A percentile compares a stretch with the other conserved stretches of the same genome.
Evolutionary conservation across 202 grass and related monocot genomes (phyloP).

Genomic region (Alloteropsis angusta): DNA sequence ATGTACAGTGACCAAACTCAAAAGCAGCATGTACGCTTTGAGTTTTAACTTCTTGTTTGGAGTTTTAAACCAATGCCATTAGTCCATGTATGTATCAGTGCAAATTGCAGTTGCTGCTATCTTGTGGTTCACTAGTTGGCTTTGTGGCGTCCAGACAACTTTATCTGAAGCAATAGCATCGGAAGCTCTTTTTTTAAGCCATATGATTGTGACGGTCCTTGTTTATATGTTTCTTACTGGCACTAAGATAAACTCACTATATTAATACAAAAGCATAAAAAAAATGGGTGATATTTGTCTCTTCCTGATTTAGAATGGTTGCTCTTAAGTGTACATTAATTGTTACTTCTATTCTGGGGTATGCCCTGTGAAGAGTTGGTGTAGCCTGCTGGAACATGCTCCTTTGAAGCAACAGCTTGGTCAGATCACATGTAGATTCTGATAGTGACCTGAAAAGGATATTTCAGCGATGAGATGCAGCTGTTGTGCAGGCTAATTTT

Average conservation of each 20-base stretch:
- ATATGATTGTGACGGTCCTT: not conserved
- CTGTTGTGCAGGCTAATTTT: slow-evolving; percentile 18
- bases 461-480: not conserved
- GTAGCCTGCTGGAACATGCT: not conserved
- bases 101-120: slow-evolving; percentile 16
- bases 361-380: not conserved
- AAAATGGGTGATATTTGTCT: not conserved
- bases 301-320: not conserved
- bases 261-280: not conserved
- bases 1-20: not conserved
- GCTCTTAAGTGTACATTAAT: not conserved
- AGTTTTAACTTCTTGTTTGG: not conserved
- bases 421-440: slow-evolving; percentile 15
- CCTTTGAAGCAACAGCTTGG: slow-evolving; percentile 30
- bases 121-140: not conserved
- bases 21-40: not conserved
- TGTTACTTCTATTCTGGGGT: not conserved
- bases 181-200: not conserved
- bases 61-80: not conserved
- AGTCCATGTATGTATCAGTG: not conserved
- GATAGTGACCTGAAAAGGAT: slow-evolving; percentile 8
- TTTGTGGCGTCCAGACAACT: not conserved
- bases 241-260: not conserved
- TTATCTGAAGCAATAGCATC: slow-evolving; percentile 26
- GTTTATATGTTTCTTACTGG: not conserved